phyloP scores from a whole-genome alignment of 108 stramenopile genomes.

The Skeletonema marinoi region DNA sequence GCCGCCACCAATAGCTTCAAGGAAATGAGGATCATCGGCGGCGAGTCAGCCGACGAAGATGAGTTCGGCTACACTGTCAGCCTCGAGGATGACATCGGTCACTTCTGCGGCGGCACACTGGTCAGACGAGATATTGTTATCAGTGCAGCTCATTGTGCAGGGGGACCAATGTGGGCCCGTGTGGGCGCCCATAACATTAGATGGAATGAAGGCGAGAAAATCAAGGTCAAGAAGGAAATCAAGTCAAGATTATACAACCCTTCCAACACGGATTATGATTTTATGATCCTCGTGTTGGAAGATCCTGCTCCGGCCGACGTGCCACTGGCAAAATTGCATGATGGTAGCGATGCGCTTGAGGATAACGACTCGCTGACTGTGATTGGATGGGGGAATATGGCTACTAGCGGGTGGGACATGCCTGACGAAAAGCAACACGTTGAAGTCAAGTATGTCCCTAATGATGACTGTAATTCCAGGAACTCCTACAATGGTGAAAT shows the following conservation, averaged over 20 bases:
- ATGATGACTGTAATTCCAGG: slow-evolving; percentile 35
- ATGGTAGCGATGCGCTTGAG: neutral
- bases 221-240: neutral
- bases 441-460: slow-evolving; percentile 20
- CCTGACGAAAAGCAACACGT: neutral
- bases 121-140: slow-evolving; percentile 21
- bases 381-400: slow-evolving; percentile 35
- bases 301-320: neutral
- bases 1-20: neutral
- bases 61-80: neutral
- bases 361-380: slow-evolving; percentile 4
- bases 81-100: slow-evolving; percentile 21
- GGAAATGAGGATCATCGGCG: slow-evolving; percentile 7
- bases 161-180: neutral
- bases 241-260: neutral
- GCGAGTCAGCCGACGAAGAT: neutral
- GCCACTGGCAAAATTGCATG: neutral
- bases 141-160: slow-evolving; percentile 28
- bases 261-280: slow-evolving; percentile 4
- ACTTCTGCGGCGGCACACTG: slow-evolving; percentile 34
- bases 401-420: neutral
- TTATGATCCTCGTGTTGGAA: slow-evolving; percentile 19
- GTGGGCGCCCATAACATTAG: neutral
- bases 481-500: slow-evolving; percentile 24
- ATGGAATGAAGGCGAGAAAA: neutral